Evolutionary conservation across 768 basidiomycete genomes (phyloP), one percentile per base, ranked within the genome.

Genomic region (Suillus hirtellus): DNA sequence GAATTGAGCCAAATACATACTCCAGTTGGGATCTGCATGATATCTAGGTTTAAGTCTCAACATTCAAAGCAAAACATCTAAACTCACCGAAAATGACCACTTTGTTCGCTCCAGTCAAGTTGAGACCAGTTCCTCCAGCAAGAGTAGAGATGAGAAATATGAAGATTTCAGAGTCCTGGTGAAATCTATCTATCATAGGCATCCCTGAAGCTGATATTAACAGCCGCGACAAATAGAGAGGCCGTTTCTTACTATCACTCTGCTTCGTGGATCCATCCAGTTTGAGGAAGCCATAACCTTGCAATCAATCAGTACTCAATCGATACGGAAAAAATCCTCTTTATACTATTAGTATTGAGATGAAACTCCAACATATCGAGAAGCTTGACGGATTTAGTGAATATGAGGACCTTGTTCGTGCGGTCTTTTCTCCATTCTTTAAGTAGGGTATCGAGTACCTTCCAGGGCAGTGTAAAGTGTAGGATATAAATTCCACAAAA

Each of bases 341-440:
- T 69, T 79, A 55, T 49, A 89, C 90, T 76, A 71, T 77, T 77
- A 11, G 76, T 77, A n/a, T 78, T 79, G 14, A 95, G 81, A 72
- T 92, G 90, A 68, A 86, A 89, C 42, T 90, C 85, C 34, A 97
- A 76, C 87, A 95, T 93, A 19, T 91, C 89, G 14, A 98, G 80
- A 31, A 98, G 77, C 72, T 95, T 94, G 61, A 96, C 92, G 1
- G 93, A 91, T 73, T 95, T 95, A 3, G 95, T 95, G 76, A 98
- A 98, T 63, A 98, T 88, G 49, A 98, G 80, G 46, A 97, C 93
- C 77, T 97, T 98, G 76, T 92, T 95, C 0, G 83, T 80, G 19
- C 75, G 72, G 54, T 88, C 86, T 67, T 84, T 84, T 69, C 84
- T 82, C 84, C 89, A 88, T 52, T 88, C 83, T 54, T 81, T 83